phyloP scores from a whole-genome alignment of 2,329 filamentous ascomycete species.

The Ophiostoma angusticollis region DNA sequence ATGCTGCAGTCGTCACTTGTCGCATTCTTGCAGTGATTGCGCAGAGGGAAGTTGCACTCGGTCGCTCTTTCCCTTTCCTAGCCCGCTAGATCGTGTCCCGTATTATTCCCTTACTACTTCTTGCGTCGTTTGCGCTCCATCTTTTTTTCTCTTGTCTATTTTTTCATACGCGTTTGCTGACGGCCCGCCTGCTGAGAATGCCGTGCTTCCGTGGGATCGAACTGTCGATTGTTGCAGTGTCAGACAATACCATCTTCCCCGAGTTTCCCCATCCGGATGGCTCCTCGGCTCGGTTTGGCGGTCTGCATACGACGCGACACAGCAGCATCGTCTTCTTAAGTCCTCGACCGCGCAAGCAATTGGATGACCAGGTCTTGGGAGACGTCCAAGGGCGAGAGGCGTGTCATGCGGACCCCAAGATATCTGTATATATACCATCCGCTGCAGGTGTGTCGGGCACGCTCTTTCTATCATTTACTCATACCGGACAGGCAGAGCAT shows the following conservation, averaged over 20 bases:
- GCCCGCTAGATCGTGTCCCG: not conserved
- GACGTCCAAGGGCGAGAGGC: conserved; percentile 15
- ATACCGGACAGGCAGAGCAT: no score
- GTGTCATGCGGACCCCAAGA: conserved; percentile 26
- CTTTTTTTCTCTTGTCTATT: no score
- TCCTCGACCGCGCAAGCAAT: not conserved
- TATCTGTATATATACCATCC: conserved; percentile 46
- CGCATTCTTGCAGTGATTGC: not conserved
- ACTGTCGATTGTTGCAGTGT: conserved; percentile 26
- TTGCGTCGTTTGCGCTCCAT: not conserved
- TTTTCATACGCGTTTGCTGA: not conserved
- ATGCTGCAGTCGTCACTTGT: not conserved
- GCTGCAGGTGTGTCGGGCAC: conserved; percentile 29
- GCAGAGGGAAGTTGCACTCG: not conserved
- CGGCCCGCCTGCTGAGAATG: conserved; percentile 22
- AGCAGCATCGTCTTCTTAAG: conserved; percentile 4
- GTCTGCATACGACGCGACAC: conserved; percentile 2
- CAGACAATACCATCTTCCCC: conserved; percentile 27
- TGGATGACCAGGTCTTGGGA: not conserved
- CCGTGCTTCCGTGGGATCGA: conserved; percentile 37
- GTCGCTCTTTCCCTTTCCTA: conserved; percentile 1
- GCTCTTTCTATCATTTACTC: not conserved
- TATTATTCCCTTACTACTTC: not conserved
- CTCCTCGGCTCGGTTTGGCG: conserved; percentile 27
- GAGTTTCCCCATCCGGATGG: conserved; percentile 44